Conservation (phyloP, 139 green algal genomes). For the Coelastrella sp. region DNA sequence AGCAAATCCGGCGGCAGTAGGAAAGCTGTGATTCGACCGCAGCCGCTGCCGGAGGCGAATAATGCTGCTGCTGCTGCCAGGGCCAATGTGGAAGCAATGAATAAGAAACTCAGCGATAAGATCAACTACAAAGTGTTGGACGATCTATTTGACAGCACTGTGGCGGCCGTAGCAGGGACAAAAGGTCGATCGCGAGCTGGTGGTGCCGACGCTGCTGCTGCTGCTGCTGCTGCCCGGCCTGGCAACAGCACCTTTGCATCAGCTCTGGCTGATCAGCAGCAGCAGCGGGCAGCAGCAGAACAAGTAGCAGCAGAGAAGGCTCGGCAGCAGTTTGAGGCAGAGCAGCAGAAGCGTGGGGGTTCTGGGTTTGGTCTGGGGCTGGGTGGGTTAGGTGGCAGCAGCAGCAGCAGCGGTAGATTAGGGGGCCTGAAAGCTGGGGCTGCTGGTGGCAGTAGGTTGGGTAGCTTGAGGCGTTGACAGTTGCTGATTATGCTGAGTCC, state of each 20-base stretch:
- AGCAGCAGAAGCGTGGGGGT: neutral
- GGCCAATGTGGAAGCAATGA: slow-evolving; percentile 68
- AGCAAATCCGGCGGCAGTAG: slow-evolving; percentile 9
- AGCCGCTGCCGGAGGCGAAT: slow-evolving; percentile 48
- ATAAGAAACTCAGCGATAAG: slow-evolving; percentile 83
- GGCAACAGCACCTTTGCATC: neutral
- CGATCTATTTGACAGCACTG: slow-evolving; percentile 66
- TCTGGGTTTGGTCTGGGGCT: neutral
- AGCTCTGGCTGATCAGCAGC: neutral
- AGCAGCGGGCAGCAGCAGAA: slow-evolving; percentile 37
- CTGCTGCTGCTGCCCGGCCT: neutral
- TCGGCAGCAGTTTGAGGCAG: slow-evolving; percentile 28
- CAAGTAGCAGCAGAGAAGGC: neutral
- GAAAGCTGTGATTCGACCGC: neutral
- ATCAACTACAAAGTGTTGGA: slow-evolving; percentile 91
- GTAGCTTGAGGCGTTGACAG: neutral
- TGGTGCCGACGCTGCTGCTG: neutral
- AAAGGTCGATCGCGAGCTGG: neutral
- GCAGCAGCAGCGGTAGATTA: neutral
- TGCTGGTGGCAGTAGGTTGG: slow-evolving; percentile 12
- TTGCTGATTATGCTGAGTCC: too few relatives aligned
- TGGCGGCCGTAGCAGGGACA: neutral
- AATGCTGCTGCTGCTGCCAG: slow-evolving; percentile 65
- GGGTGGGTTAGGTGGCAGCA: neutral
- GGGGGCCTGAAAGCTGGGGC: neutral